These are phyloP conservation scores for Penicillium sp. DNA, from an alignment of 2,329 filamentous ascomycete genomes.

Conservation along the genomic window DNA sequence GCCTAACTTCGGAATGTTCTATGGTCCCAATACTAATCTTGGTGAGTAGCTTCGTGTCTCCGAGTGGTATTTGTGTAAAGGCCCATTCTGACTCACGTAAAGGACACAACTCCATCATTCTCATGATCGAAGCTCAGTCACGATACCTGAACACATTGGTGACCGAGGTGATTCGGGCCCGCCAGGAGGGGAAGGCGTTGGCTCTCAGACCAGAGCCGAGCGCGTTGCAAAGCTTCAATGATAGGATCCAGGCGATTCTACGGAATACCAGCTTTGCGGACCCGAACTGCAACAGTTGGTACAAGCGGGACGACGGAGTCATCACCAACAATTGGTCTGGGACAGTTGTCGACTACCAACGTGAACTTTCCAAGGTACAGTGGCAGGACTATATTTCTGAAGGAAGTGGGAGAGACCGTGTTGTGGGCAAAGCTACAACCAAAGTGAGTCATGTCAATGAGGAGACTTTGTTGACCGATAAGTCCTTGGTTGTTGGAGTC, in stretches of 20 bases:
- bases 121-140: constrained; percentile 60
- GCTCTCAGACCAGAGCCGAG: constrained; percentile 45
- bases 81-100: neutral
- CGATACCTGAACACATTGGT: constrained; percentile 54
- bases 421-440: constrained; percentile 26
- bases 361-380: constrained; percentile 30
- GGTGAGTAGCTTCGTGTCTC: constrained; percentile 16
- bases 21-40: constrained; percentile 56
- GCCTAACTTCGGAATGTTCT: constrained; percentile 57
- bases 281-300: constrained; percentile 54
- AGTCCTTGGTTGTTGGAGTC: constrained; percentile 63
- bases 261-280: constrained; percentile 51
- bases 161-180: constrained; percentile 47
- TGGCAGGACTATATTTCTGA: constrained; percentile 32
- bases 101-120: constrained; percentile 56
- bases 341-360: constrained; percentile 56
- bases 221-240: constrained; percentile 46
- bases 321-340: constrained; percentile 58
- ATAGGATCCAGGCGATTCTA: constrained; percentile 45
- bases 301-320: constrained; percentile 52
- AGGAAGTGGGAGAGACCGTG: constrained; percentile 24
- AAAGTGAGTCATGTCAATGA: constrained; percentile 36
- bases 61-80: neutral
- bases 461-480: constrained; percentile 33
- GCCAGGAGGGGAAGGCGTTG: constrained; percentile 40